Base-by-base conservation (phyloP, 495 filamentous ascomycete species). In the Usnea hakonensis region DNA sequence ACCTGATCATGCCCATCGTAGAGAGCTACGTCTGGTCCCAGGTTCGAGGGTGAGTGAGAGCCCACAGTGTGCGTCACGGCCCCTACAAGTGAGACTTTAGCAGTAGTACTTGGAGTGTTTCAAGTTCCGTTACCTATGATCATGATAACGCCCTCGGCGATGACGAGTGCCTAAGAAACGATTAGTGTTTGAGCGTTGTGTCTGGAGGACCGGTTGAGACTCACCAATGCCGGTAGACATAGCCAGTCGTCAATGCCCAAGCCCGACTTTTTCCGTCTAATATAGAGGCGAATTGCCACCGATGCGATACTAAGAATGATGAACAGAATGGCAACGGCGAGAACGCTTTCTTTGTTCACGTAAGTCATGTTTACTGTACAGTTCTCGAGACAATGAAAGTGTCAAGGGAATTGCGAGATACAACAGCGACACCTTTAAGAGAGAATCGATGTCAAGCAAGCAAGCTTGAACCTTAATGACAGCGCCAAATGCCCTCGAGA, bases 231-330 rank as follows among this genome's bases (percentile, higher is more conserved):
- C 5, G 48, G 48, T 32, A 52, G 48, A 32, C 48, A 52, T 32
- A 52, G 48, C 48, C 48, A 52, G 48, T 52, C 48, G 19, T 52
- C 48, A 10, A 52, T 52, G 10, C 48, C 48, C 28, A 52, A 19
- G 9, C 28, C 48, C 16, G 48, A 32, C 28, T 52, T 52, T 14
- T 32, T 1, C 21, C 9, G 30, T 52, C 48, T 52, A 16, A 52
- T 11, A 52, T 2, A 8, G 19, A 52, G 32, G 26, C 48, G 48
- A 30, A 28, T 28, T 32, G 11, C 5, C 6, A 52, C 48, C 17
- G 28, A 26, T 32, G 28, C 16, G 26, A 32, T 32, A 10, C 28
- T 16, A 1, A 52, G 28, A 19, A 32, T 10, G 6, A 52, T 52
- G 5, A 52, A 52, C 16, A 52, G 48, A 30, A 52, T 32, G 9